phyloP scores from a whole-genome alignment of 371 early-diverging fungal genomes.

The Syncephalastrum racemosum region DNA sequence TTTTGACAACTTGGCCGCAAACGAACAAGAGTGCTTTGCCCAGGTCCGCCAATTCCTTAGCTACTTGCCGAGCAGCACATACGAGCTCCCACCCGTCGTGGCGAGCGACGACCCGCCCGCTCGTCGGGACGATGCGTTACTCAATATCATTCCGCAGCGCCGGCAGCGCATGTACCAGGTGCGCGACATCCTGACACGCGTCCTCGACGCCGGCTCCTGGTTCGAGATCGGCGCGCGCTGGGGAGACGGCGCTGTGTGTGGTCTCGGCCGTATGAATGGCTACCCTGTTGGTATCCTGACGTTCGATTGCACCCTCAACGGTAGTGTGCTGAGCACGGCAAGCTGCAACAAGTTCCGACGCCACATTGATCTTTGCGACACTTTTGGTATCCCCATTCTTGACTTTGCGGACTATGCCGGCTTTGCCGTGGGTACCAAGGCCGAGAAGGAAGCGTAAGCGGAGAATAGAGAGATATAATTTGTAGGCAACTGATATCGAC shows the following conservation, averaged over 20 bases:
- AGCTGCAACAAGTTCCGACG: constrained; percentile 45
- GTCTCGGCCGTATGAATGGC: constrained; percentile 35
- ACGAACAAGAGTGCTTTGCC: constrained; percentile 40
- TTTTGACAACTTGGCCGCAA: constrained; percentile 37
- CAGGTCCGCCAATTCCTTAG: constrained; percentile 38
- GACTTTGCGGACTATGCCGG: constrained; percentile 52
- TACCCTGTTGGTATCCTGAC: constrained; percentile 42
- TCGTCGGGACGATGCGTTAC: constrained; percentile 37
- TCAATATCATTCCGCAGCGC: constrained; percentile 36
- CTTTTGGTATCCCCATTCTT: constrained; percentile 44
- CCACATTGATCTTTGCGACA: constrained; percentile 47
- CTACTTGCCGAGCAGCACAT: constrained; percentile 35
- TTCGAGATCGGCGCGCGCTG: constrained; percentile 47
- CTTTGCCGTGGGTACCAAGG: constrained; percentile 44
- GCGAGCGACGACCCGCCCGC: constrained; percentile 18
- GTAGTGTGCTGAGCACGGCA: constrained; percentile 36
- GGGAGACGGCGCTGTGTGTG: constrained; percentile 51
- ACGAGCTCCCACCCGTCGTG: constrained; percentile 25
- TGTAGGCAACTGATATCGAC: too few species aligned
- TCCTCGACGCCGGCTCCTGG: constrained; percentile 38
- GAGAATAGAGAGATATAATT: background rate
- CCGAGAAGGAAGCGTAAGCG: constrained; percentile 45
- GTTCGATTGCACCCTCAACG: constrained; percentile 39
- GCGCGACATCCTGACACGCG: constrained; percentile 31
- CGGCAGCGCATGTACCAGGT: constrained; percentile 45